Conservation (phyloP, 2,329 filamentous ascomycete species). For the Colletotrichum falcatum region DNA sequence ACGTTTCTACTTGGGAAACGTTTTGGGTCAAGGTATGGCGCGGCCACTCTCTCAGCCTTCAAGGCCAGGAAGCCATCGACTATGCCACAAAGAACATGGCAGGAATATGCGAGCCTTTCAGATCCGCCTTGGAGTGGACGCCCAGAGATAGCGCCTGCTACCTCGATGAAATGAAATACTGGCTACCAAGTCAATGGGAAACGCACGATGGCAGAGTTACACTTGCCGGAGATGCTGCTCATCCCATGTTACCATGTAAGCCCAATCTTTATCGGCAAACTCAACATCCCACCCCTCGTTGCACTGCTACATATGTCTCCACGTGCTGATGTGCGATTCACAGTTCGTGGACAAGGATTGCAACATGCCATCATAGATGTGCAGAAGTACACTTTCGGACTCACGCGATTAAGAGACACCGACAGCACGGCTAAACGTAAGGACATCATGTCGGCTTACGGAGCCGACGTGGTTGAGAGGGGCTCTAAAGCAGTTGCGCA, state of each 20-base stretch:
- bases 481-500: conserved; percentile 51
- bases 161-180: conserved; percentile 54
- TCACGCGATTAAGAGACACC: conserved; percentile 44
- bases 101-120: conserved; percentile 48
- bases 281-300: not conserved
- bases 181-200: conserved; percentile 50
- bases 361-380: conserved; percentile 58
- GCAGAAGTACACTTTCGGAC: conserved; percentile 51
- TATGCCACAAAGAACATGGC: conserved; percentile 47
- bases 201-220: conserved; percentile 50
- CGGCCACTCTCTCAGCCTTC: conserved; percentile 44
- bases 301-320: too few relatives aligned
- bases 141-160: conserved; percentile 47
- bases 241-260: conserved; percentile 59
- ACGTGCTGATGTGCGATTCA: not conserved
- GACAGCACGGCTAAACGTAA: conserved; percentile 33
- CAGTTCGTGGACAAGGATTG: conserved; percentile 59
- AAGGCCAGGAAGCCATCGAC: conserved; percentile 52
- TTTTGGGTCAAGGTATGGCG: conserved; percentile 53
- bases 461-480: conserved; percentile 49
- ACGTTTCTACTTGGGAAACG: conserved; percentile 48
- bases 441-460: conserved; percentile 46
- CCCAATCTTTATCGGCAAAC: conserved; percentile 21
- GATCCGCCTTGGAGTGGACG: conserved; percentile 51
- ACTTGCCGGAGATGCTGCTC: conserved; percentile 55